Conservation (phyloP, 164 flowering plant genomes). For the Saururus chinensis region DNA sequence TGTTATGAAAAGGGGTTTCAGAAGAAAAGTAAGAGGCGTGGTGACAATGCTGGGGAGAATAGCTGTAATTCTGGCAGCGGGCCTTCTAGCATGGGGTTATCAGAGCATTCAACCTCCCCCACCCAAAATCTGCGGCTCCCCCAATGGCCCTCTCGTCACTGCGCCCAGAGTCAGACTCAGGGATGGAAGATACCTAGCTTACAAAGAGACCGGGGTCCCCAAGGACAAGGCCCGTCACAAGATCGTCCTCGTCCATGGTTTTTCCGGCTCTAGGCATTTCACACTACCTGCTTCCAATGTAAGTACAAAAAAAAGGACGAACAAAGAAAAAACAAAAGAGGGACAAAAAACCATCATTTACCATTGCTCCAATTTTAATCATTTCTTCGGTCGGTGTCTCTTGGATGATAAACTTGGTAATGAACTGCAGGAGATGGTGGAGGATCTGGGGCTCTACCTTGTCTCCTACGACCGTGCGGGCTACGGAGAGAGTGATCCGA, state of each 20-base stretch:
- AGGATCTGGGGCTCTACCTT: slow-evolving; percentile 43
- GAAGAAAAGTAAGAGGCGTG: no score
- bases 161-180: slow-evolving; percentile 58
- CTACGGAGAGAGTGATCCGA: slow-evolving; percentile 75
- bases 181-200: slow-evolving; percentile 75
- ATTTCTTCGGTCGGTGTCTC: no score
- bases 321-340: background rate
- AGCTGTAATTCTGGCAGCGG: no score
- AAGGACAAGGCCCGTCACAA: slow-evolving; percentile 46
- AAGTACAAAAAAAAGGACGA: background rate
- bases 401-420: background rate
- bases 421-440: slow-evolving; percentile 34
- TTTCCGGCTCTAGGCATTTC: slow-evolving; percentile 14
- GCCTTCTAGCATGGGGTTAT: no score
- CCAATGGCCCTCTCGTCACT: slow-evolving; percentile 53
- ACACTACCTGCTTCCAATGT: slow-evolving; percentile 10
- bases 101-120: slow-evolving; percentile 38
- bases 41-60: no score
- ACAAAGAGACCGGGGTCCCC: slow-evolving; percentile 60
- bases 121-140: slow-evolving; percentile 49
- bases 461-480: slow-evolving; percentile 70
- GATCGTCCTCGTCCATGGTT: slow-evolving; percentile 50
- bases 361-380: no score
- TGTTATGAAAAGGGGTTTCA: no score
- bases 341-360: no score